These are phyloP conservation scores for Fraxinus platypoda DNA, from an alignment of 305 asterid genomes.

Conservation along the genomic window DNA sequence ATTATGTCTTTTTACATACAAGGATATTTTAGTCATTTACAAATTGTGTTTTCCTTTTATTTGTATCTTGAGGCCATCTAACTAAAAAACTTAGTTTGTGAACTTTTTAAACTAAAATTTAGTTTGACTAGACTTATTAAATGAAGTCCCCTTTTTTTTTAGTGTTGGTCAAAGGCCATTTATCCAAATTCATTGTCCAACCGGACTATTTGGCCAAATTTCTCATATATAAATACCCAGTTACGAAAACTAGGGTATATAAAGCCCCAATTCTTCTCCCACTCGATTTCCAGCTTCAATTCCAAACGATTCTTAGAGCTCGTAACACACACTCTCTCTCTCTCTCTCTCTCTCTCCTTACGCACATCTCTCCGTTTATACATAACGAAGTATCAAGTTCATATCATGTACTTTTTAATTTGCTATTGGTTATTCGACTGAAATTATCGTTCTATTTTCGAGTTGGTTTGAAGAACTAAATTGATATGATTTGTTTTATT, in stretches of 20 bases:
- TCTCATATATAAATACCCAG: conserved; percentile 37
- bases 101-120: too few species aligned
- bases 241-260: conserved; percentile 75
- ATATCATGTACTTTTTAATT: neutral
- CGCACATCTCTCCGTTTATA: neutral
- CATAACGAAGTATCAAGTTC: neutral
- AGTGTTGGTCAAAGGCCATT: too few species aligned
- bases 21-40: too few species aligned
- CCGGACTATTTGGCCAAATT: too few species aligned
- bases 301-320: neutral
- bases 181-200: too few species aligned
- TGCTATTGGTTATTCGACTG: neutral
- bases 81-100: too few species aligned
- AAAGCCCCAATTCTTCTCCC: conserved; percentile 58
- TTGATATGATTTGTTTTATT: neutral
- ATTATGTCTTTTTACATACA: too few species aligned
- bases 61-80: too few species aligned
- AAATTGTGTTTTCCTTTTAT: too few species aligned
- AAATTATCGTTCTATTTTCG: neutral
- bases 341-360: neutral
- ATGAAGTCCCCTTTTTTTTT: too few species aligned
- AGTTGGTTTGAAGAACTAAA: neutral
- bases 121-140: too few species aligned
- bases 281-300: conserved; percentile 30
- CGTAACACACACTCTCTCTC: neutral